Evolutionary conservation across 257 asterid species (phyloP), one percentile per base, ranked within the genome.

Genomic region (Misopates orontium): DNA sequence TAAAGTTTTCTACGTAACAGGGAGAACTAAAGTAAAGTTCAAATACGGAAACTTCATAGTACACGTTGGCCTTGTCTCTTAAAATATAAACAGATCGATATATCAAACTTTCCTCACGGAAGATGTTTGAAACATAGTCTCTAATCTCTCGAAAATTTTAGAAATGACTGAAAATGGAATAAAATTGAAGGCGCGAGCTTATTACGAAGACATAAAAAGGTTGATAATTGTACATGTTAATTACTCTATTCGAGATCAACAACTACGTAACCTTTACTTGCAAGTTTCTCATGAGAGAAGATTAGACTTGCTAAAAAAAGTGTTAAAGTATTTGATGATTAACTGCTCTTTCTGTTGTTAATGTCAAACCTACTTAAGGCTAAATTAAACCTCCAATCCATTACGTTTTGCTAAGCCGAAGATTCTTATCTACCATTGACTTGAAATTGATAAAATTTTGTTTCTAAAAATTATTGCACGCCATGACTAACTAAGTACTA

Each of bases 361-460:
- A 53, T 54, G 54, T 62, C 64, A 42, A 45, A 71, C 66, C 66
- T 53, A 62, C 57, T 55, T 28, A 50, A 41, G 16, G 19, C 56
- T 32, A 40, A 31, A 36, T 59, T 39, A 45, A 39, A 19, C 31
- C 8, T 40, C 20, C 15, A 28, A 16, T 59, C 1, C 25, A n/a
- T 48, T 54, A 20, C 15, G 17, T 16, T 0, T 19, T 60, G 21
- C 40, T 23, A 4, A 54, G 8, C n/a, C n/a, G 7, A 13, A 55
- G 13, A 11, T 45, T 62, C 68, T 45, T 47, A 62, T 45, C 68
- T 62, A 17, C 68, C 56, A 23, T 47, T 47, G 67, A 62, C 45
- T 47, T 10, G 22, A 18, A 60, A 54, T 54, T 54, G 60, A 9
- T 54, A 55, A 17, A 55, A 55, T 25, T 24, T 55, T 17, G 36